Evolutionary conservation across 2,329 filamentous ascomycete species (phyloP).

Genomic region (Fusarium sp.): DNA sequence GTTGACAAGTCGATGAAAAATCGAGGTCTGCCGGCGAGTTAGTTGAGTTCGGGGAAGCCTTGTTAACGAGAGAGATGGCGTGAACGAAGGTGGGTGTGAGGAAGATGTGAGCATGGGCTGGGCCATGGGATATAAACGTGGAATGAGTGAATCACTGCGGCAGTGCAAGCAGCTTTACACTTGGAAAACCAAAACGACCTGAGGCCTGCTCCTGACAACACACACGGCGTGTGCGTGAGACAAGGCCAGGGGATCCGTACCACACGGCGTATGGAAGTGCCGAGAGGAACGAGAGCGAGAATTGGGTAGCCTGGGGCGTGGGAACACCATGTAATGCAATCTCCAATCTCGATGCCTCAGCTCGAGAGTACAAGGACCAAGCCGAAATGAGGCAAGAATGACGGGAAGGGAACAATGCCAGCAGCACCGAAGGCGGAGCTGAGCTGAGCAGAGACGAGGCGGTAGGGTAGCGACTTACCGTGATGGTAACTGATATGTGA

Average conservation of each 20-base stretch:
- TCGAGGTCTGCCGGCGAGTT: constrained; percentile 25
- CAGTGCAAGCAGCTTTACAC: constrained; percentile 15
- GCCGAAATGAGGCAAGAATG: constrained; percentile 18
- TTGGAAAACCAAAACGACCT: constrained; percentile 21
- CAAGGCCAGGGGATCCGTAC: constrained; percentile 42
- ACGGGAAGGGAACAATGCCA: constrained; percentile 1
- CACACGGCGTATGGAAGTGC: constrained; percentile 36
- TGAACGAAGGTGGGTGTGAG: constrained; percentile 18
- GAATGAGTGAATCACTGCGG: constrained; percentile 30
- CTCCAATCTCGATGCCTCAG: constrained; percentile 18
- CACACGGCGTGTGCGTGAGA: constrained; percentile 48
- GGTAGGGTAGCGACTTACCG: constrained; percentile 20
- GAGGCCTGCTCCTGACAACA: constrained; percentile 25
- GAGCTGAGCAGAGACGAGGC: neutral
- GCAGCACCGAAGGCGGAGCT: neutral
- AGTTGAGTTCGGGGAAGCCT: constrained; percentile 14
- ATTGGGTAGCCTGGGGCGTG: constrained; percentile 19
- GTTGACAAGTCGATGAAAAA: constrained; percentile 29
- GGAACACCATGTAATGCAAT: constrained; percentile 38
- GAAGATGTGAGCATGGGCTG: neutral
- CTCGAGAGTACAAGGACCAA: constrained; percentile 7
- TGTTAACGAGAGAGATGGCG: constrained; percentile 16
- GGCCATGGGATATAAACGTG: constrained; percentile 11
- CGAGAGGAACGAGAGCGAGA: constrained; percentile 22
- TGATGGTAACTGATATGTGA: constrained; percentile 35